Evolutionary conservation across 305 asterid genomes (phyloP).

Genomic region (Ilex paraguariensis): DNA sequence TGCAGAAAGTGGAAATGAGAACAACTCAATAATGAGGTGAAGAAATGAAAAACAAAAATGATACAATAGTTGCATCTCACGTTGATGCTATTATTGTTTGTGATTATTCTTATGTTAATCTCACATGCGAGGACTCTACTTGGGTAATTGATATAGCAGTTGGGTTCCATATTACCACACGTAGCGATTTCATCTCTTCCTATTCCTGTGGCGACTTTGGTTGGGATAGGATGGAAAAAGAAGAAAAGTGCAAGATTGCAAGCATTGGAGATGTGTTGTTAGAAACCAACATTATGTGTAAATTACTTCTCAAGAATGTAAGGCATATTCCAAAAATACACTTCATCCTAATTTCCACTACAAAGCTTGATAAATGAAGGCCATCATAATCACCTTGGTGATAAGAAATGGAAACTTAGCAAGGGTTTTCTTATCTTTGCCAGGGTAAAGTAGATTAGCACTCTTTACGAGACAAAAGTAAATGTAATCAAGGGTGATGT

Average conservation of each 20-base stretch:
- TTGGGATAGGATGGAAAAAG: not conserved
- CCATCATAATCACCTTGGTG: not conserved
- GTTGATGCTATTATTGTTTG: too few relatives aligned
- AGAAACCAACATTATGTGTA: not conserved
- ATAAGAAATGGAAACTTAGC: not conserved
- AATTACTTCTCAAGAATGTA: not conserved
- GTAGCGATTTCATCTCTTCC: too few relatives aligned
- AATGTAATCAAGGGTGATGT: too few relatives aligned
- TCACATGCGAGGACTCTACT: too few relatives aligned
- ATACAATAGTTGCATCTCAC: too few relatives aligned
- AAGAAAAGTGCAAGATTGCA: not conserved
- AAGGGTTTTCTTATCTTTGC: slow-evolving; percentile 6
- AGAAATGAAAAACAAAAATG: too few relatives aligned
- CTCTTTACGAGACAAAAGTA: not conserved
- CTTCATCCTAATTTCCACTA: not conserved
- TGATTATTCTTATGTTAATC: too few relatives aligned
- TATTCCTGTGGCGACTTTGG: not conserved
- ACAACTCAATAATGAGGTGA: too few relatives aligned
- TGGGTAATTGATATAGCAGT: too few relatives aligned
- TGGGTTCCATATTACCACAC: too few relatives aligned
- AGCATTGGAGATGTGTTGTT: not conserved
- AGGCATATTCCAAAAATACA: not conserved
- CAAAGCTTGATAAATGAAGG: slow-evolving; percentile 3
- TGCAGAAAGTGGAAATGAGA: too few relatives aligned
- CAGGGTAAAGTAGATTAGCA: not conserved